Evolutionary conservation across 2,329 filamentous ascomycete genomes (phyloP).

Genomic region (Xylariaceae sp.): DNA sequence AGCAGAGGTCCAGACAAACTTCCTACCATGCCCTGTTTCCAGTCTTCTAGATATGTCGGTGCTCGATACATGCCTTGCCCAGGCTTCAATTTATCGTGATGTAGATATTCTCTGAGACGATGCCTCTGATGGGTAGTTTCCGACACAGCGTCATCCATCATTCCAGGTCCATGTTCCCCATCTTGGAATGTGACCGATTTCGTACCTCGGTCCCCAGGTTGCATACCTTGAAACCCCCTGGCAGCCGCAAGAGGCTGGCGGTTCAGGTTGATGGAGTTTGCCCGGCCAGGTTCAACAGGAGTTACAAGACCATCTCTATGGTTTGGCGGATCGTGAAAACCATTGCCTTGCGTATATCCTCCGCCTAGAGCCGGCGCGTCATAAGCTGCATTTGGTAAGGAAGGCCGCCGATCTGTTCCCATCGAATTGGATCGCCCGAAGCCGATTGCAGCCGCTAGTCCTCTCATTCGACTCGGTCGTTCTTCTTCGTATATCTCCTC

Average conservation of each 20-base stretch:
- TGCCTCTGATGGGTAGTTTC: slow-evolving; percentile 33
- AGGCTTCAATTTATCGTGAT: slow-evolving; percentile 48
- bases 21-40: slow-evolving; percentile 72
- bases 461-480: slow-evolving; percentile 33
- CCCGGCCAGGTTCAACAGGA: slow-evolving; percentile 25
- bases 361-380: slow-evolving; percentile 25
- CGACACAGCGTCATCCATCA: slow-evolving; percentile 31
- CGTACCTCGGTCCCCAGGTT: slow-evolving; percentile 26
- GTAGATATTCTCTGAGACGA: slow-evolving; percentile 38
- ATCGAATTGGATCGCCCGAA: slow-evolving; percentile 35
- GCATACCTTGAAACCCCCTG: slow-evolving; percentile 16
- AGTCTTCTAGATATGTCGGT: slow-evolving; percentile 71
- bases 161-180: slow-evolving; percentile 29
- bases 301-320: slow-evolving; percentile 12
- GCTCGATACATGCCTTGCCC: slow-evolving; percentile 65
- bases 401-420: slow-evolving; percentile 27
- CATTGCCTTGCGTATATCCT: slow-evolving; percentile 25
- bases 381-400: slow-evolving; percentile 19
- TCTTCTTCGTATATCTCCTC: slow-evolving; percentile 34
- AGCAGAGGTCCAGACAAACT: slow-evolving; percentile 65
- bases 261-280: slow-evolving; percentile 21
- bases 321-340: slow-evolving; percentile 15
- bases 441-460: slow-evolving; percentile 33
- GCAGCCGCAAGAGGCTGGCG: slow-evolving; percentile 11
- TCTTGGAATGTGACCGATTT: slow-evolving; percentile 45